Evolutionary conservation across 179 eudicot species (phyloP).

Genomic region (Vitellaria paradoxa): DNA sequence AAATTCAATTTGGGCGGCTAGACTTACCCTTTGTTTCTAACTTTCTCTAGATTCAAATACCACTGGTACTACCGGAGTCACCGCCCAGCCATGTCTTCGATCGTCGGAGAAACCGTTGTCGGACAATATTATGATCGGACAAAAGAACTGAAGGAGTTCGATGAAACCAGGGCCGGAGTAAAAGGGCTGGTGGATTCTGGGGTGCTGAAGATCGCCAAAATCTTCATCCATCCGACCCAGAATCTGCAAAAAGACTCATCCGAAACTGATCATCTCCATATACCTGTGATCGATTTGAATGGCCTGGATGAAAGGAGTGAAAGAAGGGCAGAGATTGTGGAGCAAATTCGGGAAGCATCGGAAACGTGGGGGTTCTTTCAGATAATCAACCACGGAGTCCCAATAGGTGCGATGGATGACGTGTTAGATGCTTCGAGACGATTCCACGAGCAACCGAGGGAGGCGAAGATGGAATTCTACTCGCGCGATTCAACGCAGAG

Average conservation of each 20-base stretch:
- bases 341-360: constrained; percentile 27
- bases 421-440: constrained; percentile 16
- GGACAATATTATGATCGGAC: constrained; percentile 1
- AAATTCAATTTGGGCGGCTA: too few relatives aligned
- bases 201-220: constrained; percentile 17
- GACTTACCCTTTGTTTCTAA: too few relatives aligned
- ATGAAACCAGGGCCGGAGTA: constrained; percentile 24
- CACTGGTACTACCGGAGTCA: too few relatives aligned
- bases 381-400: constrained; percentile 37
- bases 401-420: constrained; percentile 2
- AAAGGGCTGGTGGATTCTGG: constrained; percentile 27
- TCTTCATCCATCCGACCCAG: constrained; percentile 14
- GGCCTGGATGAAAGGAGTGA: constrained; percentile 19
- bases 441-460: constrained; percentile 32
- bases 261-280: background rate
- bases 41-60: too few relatives aligned
- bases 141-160: constrained; percentile 20
- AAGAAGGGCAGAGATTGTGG: constrained; percentile 16
- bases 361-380: constrained; percentile 45
- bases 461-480: constrained; percentile 28
- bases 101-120: too few relatives aligned
- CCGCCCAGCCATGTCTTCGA: too few relatives aligned
- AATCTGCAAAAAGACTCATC: background rate
- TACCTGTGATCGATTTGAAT: constrained; percentile 26
- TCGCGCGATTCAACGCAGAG: constrained; percentile 19